Evolutionary conservation across 2,329 filamentous ascomycete species (phyloP).

Genomic region (Colletotrichum orchidophilum): DNA sequence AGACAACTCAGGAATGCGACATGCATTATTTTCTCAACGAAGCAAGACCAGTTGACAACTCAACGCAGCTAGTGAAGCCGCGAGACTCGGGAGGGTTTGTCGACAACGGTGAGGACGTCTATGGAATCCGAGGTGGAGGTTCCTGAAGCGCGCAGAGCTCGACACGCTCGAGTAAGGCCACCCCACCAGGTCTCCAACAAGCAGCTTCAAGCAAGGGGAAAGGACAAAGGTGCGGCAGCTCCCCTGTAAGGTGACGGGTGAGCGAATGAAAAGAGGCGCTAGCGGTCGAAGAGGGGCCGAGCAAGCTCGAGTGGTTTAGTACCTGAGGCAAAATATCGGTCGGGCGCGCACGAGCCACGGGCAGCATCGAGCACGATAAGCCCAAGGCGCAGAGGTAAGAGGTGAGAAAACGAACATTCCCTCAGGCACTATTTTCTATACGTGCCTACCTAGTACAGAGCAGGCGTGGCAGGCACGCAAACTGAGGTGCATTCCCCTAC

Average conservation of each 20-base stretch:
- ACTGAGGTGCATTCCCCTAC: background rate
- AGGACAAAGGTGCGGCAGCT: background rate
- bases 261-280: background rate
- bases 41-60: background rate
- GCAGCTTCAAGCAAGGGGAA: background rate
- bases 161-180: background rate
- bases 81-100: background rate
- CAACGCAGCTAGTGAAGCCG: background rate
- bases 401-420: background rate
- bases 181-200: background rate
- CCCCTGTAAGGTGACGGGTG: background rate
- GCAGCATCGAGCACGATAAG: background rate
- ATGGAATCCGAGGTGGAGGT: background rate
- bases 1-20: background rate
- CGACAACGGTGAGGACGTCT: background rate
- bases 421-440: background rate
- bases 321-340: background rate
- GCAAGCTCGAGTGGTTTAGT: background rate
- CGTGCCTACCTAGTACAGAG: background rate
- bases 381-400: background rate
- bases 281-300: background rate
- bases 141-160: background rate
- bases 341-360: background rate
- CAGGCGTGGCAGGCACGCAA: background rate
- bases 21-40: constrained; percentile 2